These are phyloP conservation scores for Solanum chacoense DNA, from an alignment of 305 asterid genomes.

Conservation along the genomic window DNA sequence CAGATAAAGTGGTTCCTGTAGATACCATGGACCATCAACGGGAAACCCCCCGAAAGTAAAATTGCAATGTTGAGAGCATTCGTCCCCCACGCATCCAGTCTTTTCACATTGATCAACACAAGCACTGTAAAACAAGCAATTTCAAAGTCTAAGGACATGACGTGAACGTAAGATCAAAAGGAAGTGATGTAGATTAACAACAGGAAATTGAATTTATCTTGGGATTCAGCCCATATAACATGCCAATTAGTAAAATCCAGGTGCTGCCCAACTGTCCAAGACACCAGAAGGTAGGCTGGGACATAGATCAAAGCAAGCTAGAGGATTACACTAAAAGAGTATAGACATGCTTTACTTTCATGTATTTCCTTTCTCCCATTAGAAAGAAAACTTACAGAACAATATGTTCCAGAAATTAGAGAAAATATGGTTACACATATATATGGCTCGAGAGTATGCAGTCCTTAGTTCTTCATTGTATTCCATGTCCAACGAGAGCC, in stretches of 20 bases:
- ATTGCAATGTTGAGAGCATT: conserved; percentile 81
- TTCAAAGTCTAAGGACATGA: conserved; percentile 7
- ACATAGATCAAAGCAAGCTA: neutral
- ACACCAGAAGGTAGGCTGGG: neutral
- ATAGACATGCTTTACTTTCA: neutral
- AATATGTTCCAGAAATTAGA: neutral
- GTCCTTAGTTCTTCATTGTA: neutral
- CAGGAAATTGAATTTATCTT: neutral
- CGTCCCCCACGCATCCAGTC: conserved; percentile 79
- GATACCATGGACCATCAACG: conserved; percentile 76
- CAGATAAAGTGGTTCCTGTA: conserved; percentile 88
- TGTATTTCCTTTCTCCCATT: neutral
- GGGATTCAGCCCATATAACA: neutral
- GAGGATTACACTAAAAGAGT: neutral
- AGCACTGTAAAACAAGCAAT: conserved; percentile 36
- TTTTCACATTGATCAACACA: conserved; percentile 77
- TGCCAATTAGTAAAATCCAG: neutral
- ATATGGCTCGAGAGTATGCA: neutral
- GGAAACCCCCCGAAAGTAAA: conserved; percentile 48
- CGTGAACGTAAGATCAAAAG: neutral
- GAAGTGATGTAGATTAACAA: neutral
- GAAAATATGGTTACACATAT: neutral
- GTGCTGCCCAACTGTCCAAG: neutral
- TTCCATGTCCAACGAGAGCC: neutral
- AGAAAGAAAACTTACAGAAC: neutral